Percentiles rank a stretch among this genome's conserved stretches.
Conservation (phyloP, 768 basidiomycete species). For the Suillus subalutaceus region DNA sequence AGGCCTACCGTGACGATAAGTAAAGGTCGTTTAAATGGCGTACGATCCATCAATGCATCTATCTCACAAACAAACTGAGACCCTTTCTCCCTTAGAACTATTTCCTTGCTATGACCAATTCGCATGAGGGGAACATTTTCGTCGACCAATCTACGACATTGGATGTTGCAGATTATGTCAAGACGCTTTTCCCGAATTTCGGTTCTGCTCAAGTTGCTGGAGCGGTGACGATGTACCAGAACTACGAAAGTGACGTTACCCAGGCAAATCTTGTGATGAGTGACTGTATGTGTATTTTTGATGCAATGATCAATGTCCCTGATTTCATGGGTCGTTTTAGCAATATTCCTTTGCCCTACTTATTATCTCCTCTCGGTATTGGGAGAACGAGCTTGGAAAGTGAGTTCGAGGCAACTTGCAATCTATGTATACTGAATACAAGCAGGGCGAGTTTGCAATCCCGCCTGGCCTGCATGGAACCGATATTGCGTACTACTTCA, state of each 20-base stretch:
- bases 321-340: constrained; percentile 15
- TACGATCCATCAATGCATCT: no score
- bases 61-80: no score
- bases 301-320: neutral
- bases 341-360: constrained; percentile 29
- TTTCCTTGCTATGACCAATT: constrained; percentile 31
- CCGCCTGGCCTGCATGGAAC: constrained; percentile 33
- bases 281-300: constrained; percentile 36
- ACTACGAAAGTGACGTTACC: constrained; percentile 33
- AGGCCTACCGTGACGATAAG: no score
- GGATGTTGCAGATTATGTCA: constrained; percentile 21
- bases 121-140: constrained; percentile 36
- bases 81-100: constrained; percentile 16
- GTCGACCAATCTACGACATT: constrained; percentile 28
- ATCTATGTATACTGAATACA: constrained; percentile 18
- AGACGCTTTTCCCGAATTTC: constrained; percentile 19
- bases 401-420: constrained; percentile 25
- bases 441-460: constrained; percentile 34
- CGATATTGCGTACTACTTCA: constrained; percentile 45
- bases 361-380: constrained; percentile 27
- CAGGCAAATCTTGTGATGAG: constrained; percentile 42
- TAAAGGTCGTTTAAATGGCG: no score
- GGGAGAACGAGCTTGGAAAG: constrained; percentile 26
- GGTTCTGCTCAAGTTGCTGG: constrained; percentile 12
- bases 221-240: constrained; percentile 32